These are phyloP conservation scores for Xerocomellus dryophilus DNA, from an alignment of 768 basidiomycete genomes.

Conservation along the genomic window DNA sequence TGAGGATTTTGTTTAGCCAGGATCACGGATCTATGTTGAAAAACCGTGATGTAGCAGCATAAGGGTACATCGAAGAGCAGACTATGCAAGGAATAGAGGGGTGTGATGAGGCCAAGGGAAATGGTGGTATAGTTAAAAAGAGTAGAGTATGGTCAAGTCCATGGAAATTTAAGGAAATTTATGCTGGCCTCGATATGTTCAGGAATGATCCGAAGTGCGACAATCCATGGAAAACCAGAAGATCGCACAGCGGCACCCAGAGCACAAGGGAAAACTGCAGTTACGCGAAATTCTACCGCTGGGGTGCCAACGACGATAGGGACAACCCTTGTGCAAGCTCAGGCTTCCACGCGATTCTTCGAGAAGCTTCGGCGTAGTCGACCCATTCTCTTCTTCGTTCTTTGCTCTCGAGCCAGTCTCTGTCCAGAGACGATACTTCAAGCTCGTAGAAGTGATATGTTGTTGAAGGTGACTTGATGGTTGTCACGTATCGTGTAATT, in stretches of 20 bases:
- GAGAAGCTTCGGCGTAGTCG: constrained; percentile 76
- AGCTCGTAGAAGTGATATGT: constrained; percentile 92
- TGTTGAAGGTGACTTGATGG: constrained; percentile 72
- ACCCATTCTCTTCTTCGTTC: constrained; percentile 87
- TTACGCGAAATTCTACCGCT: constrained; percentile 37
- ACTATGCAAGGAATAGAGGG: constrained; percentile 29
- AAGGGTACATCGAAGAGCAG: constrained; percentile 31
- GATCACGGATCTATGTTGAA: constrained; percentile 30
- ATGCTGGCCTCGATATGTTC: constrained; percentile 17
- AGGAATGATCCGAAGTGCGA: constrained; percentile 10
- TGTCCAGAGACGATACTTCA: constrained; percentile 72
- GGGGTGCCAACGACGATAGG: constrained; percentile 65
- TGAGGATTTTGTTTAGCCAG: constrained; percentile 11
- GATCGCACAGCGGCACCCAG: constrained; percentile 12
- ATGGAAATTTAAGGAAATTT: constrained; percentile 20
- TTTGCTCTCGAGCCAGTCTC: constrained; percentile 76
- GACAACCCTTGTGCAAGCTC: constrained; percentile 76
- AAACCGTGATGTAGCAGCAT: constrained; percentile 15
- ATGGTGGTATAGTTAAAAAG: constrained; percentile 30
- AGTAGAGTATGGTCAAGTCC: constrained; percentile 29
- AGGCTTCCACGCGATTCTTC: constrained; percentile 78
- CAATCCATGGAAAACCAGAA: constrained; percentile 8
- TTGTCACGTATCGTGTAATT: constrained; percentile 81
- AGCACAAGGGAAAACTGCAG: constrained; percentile 2
- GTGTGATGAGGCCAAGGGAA: constrained; percentile 14